Evolutionary conservation across 495 filamentous ascomycete species (phyloP).

Genomic region (Sporormia fimetaria): DNA sequence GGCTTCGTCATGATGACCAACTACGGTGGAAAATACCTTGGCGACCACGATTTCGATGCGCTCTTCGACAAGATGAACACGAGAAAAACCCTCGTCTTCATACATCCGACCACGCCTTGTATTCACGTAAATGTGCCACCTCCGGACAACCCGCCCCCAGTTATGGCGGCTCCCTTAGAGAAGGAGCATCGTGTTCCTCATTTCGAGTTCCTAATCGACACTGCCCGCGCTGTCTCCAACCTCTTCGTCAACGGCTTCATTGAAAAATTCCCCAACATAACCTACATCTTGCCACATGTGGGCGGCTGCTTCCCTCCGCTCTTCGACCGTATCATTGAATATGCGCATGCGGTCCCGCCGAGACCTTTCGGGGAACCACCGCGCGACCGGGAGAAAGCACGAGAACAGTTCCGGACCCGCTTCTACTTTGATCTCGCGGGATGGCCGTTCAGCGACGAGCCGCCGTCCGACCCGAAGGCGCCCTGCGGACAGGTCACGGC

Average conservation of each 20-base stretch:
- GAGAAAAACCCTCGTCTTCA: conserved; percentile 35
- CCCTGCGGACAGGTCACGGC: too few relatives aligned
- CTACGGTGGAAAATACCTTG: conserved; percentile 42
- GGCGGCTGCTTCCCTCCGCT: conserved; percentile 40
- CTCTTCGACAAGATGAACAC: conserved; percentile 34
- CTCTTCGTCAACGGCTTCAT: conserved; percentile 41
- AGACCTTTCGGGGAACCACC: conserved; percentile 12
- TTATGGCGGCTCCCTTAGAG: background rate
- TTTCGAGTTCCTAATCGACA: conserved; percentile 49
- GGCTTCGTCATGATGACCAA: conserved; percentile 41
- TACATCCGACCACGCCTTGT: conserved; percentile 42
- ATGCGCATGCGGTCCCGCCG: conserved; percentile 26
- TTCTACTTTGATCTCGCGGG: conserved; percentile 39
- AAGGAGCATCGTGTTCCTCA: conserved; percentile 37
- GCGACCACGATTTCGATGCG: conserved; percentile 35
- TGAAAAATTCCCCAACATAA: conserved; percentile 35
- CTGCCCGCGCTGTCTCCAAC: conserved; percentile 38
- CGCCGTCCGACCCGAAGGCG: too few relatives aligned
- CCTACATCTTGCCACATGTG: conserved; percentile 40
- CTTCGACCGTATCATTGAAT: conserved; percentile 34
- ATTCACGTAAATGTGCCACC: conserved; percentile 2
- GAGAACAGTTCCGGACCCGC: conserved; percentile 28
- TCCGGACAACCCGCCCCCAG: conserved; percentile 3
- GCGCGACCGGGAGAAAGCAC: conserved; percentile 13
- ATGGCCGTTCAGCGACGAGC: conserved; percentile 35